Evolutionary conservation across 805 yeast species (phyloP).

Genomic region (Brettanomyces anomalus): DNA sequence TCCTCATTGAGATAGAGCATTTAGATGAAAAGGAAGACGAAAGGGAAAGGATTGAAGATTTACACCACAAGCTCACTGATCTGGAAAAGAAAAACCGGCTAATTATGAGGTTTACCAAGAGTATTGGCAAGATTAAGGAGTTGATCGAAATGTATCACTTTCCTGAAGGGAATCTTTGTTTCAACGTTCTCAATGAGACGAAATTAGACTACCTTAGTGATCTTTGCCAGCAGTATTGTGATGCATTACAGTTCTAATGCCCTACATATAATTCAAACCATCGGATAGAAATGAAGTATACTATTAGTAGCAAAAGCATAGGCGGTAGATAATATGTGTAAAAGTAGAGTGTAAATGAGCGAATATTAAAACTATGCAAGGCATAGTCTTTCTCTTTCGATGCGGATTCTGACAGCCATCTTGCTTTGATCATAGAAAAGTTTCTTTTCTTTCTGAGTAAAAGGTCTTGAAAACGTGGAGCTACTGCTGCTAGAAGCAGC

Average conservation of each 20-base stretch:
- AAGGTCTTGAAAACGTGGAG: slow-evolving; percentile 6
- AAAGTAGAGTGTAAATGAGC: background rate
- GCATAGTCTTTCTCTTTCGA: slow-evolving; percentile 24
- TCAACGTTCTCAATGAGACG: slow-evolving; percentile 29
- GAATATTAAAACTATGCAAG: background rate
- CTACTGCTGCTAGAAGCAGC: slow-evolving; percentile 9
- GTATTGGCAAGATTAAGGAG: slow-evolving; percentile 25
- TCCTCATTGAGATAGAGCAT: slow-evolving; percentile 52
- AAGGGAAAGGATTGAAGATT: slow-evolving; percentile 6
- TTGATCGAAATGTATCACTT: slow-evolving; percentile 25
- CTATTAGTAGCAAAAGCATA: background rate
- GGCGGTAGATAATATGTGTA: background rate
- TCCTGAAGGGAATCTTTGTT: slow-evolving; percentile 28
- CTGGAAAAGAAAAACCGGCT: slow-evolving; percentile 16
- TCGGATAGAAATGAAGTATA: background rate
- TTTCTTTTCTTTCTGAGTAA: slow-evolving; percentile 19
- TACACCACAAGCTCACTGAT: slow-evolving; percentile 5
- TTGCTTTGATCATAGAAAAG: slow-evolving; percentile 23
- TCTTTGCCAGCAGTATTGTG: slow-evolving; percentile 31
- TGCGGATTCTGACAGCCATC: slow-evolving; percentile 25
- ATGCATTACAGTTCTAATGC: slow-evolving; percentile 27
- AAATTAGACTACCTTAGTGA: slow-evolving; percentile 29
- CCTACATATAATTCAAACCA: background rate
- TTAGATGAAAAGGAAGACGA: slow-evolving; percentile 16
- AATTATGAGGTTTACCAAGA: slow-evolving; percentile 24